Base-by-base conservation (phyloP, 2,329 filamentous ascomycete species). In the Paraphoma sp. region DNA sequence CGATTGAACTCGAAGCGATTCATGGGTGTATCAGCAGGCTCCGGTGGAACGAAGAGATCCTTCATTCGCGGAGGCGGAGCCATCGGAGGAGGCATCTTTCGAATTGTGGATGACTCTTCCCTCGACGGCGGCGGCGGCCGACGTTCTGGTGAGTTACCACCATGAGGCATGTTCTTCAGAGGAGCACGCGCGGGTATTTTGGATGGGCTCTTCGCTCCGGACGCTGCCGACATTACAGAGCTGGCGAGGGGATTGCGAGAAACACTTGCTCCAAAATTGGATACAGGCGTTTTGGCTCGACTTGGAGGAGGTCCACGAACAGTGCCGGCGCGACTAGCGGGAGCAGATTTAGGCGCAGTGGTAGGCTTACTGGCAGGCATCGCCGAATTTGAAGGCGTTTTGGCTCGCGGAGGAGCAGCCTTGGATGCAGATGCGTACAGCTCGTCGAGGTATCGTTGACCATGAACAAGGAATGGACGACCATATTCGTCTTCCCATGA, bases 401-500 rank as follows among this genome's bases (percentile, higher is more conserved):
- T 97, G 17, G 90, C 87, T 62, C 87, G 82, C 2, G 87, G 82
- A 12, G 89, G 87, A 12, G 86, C 82, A 10, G 82, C 84, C 61
- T 85, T 84, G 63, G 81, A 86, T 10, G 83, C 71, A 28, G 87
- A 85, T 10, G 83, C 83, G 48, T 92, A 89, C n/a, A 98, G 80
- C 56, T 89, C 86, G 62, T 98, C 93, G 36, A 99, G 83, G 72
- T 97, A 99, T 63, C 92, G 86, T 71, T 97, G 90, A 30, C 95
- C 95, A 64, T 95, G 92, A 12, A 99, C 93, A 45, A 96, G 82
- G 82, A 99, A 99, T 3, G 93, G 92, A 10, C 93, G 87, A 3
- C 93, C 94, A 74, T 94, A 97, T 72, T 98, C 95, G 51, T 96
- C 90, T 74, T 99, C 95, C 88, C 92, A 99, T 45, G 84, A 81